Percentiles rank a stretch among this genome's conserved stretches.
These are phyloP conservation scores for Yamagishiella unicocca DNA, from an alignment of 139 green algal species.

Conservation along the genomic window DNA sequence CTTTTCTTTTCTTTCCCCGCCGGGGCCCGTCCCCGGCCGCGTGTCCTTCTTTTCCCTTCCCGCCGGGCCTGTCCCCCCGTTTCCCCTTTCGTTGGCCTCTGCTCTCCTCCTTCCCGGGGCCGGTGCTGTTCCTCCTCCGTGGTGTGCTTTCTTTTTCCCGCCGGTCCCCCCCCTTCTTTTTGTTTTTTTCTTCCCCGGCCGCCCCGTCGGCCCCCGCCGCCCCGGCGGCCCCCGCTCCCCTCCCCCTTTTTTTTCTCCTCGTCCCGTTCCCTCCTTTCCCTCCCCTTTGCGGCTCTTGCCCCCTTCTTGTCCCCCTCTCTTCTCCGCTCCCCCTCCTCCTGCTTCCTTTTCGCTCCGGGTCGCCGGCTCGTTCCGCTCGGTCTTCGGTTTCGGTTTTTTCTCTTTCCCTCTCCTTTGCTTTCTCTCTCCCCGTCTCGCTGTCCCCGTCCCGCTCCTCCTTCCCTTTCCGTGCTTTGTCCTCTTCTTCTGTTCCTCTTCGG, in stretches of 20 bases:
- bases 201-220: too few relatives aligned
- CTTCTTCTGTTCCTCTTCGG: not conserved
- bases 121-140: not conserved
- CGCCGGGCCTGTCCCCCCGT: too few relatives aligned
- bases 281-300: not conserved
- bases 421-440: not conserved
- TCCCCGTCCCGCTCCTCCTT: not conserved
- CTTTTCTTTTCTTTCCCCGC: not conserved
- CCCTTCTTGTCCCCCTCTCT: not conserved
- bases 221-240: not conserved
- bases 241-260: not conserved
- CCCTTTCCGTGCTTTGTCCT: not conserved
- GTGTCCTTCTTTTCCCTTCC: not conserved
- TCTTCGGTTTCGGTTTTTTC: not conserved
- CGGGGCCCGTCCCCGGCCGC: too few relatives aligned
- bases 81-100: not conserved
- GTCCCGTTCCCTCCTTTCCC: not conserved
- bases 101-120: too few relatives aligned
- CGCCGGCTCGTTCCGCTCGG: not conserved
- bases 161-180: not conserved
- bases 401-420: not conserved
- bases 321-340: not conserved
- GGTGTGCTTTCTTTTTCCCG: not conserved
- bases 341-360: not conserved
- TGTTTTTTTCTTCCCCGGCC: not conserved